Evolutionary conservation across 1,139 yeast species (phyloP).

Genomic region (Scheffersomyces illinoinensis): DNA sequence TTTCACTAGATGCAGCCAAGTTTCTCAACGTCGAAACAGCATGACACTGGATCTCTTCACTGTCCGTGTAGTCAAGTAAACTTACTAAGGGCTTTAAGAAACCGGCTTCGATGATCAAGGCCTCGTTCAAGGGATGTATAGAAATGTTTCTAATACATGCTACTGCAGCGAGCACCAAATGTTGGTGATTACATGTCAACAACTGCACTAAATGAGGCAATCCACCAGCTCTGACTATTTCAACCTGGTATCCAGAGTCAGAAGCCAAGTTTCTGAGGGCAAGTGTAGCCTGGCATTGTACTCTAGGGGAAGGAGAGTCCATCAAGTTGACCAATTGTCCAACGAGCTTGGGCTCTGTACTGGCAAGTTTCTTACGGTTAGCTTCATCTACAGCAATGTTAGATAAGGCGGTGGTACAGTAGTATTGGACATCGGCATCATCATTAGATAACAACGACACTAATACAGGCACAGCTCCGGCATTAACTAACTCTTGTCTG

Average conservation of each 20-base stretch:
- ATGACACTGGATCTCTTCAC: slow-evolving; percentile 96
- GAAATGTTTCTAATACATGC: slow-evolving; percentile 97
- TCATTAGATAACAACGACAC: slow-evolving; percentile 84
- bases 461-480: slow-evolving; percentile 96
- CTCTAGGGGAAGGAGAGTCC: slow-evolving; percentile 92
- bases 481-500: slow-evolving; percentile 93
- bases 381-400: slow-evolving; percentile 95
- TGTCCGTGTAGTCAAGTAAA: slow-evolving; percentile 79
- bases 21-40: slow-evolving; percentile 95
- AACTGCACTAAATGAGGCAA: slow-evolving; percentile 87
- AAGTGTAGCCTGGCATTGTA: slow-evolving; percentile 96
- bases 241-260: slow-evolving; percentile 90
- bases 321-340: slow-evolving; percentile 83
- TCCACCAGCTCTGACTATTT: slow-evolving; percentile 94
- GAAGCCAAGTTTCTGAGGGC: slow-evolving; percentile 95
- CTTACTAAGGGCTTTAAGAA: slow-evolving; percentile 87
- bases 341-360: slow-evolving; percentile 93
- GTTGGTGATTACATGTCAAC: slow-evolving; percentile 86
- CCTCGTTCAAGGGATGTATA: slow-evolving; percentile 94
- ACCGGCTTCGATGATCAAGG: slow-evolving; percentile 93
- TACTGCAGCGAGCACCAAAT: slow-evolving; percentile 91
- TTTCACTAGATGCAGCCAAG: slow-evolving; percentile 92
- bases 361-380: slow-evolving; percentile 83
- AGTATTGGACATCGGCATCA: slow-evolving; percentile 97
- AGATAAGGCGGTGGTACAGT: slow-evolving; percentile 95